Conservation (phyloP, 23 red algal species). For the Pyropia yezoensis region DNA sequence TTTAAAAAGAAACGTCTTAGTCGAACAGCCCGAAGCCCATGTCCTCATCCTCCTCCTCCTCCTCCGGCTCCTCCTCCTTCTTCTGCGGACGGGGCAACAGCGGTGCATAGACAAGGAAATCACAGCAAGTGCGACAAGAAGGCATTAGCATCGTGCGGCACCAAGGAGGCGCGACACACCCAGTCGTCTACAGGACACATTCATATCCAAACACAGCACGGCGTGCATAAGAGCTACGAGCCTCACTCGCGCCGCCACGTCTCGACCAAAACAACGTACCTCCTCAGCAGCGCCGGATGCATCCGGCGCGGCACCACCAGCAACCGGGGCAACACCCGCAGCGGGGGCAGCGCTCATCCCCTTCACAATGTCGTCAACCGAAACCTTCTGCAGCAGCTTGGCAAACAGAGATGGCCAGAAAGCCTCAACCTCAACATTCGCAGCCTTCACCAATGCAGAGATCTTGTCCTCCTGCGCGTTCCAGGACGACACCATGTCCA, state of each 20-base stretch:
- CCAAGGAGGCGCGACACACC: no score
- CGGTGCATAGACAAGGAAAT: no score
- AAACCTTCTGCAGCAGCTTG: constrained; percentile 51
- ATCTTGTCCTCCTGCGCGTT: constrained; percentile 88
- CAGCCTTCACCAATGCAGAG: constrained; percentile 60
- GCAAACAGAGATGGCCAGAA: constrained; percentile 83
- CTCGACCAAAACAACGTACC: neutral
- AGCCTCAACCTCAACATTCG: constrained; percentile 60
- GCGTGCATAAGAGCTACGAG: no score
- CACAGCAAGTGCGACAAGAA: no score
- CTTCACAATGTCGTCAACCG: constrained; percentile 71
- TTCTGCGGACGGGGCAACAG: neutral
- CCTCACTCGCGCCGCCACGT: no score
- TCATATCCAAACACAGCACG: no score
- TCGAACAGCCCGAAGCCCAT: constrained; percentile 65
- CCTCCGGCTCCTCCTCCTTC: constrained; percentile 47
- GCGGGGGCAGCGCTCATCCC: constrained; percentile 59
- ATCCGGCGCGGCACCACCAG: constrained; percentile 14
- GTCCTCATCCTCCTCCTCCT: constrained; percentile 62
- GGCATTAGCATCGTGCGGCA: no score
- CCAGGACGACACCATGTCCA: no score
- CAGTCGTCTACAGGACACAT: no score
- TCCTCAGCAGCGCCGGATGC: constrained; percentile 30
- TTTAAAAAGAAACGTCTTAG: constrained; percentile 10
- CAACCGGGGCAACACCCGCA: constrained; percentile 20